Conservation (phyloP, 495 filamentous ascomycete genomes). For the Opeltia flavorubescens region DNA sequence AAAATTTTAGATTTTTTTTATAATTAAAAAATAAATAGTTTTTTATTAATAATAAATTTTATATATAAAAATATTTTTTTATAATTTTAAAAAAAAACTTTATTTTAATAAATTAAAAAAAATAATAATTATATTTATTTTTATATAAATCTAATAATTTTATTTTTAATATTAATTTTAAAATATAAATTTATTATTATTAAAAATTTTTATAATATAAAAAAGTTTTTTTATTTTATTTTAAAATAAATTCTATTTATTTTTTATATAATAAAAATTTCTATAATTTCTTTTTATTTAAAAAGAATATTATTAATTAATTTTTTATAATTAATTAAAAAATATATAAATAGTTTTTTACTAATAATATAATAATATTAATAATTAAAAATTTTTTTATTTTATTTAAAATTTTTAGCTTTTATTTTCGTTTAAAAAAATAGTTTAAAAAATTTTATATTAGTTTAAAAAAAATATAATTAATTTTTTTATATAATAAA, state of each 20-base stretch:
- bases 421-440: not conserved
- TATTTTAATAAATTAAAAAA: slow-evolving; percentile 2
- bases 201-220: not conserved
- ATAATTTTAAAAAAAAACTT: not conserved
- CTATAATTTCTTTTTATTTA: not conserved
- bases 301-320: not conserved
- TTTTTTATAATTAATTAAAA: slow-evolving; percentile 2
- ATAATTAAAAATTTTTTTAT: not conserved
- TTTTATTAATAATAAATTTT: no score
- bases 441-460: no score
- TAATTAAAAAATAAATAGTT: no score
- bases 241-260: no score
- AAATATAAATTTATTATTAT: not conserved
- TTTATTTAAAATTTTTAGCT: not conserved
- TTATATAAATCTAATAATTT: no score
- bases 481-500: not conserved
- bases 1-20: no score
- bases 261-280: not conserved
- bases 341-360: no score
- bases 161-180: slow-evolving; percentile 1
- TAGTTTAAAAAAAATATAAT: not conserved
- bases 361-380: not conserved
- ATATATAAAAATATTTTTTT: not conserved
- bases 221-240: not conserved
- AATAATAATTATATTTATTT: slow-evolving; percentile 1